These are phyloP conservation scores for Chaetomiaceae sp. DNA, from an alignment of 2,329 filamentous ascomycete genomes.

Conservation along the genomic window DNA sequence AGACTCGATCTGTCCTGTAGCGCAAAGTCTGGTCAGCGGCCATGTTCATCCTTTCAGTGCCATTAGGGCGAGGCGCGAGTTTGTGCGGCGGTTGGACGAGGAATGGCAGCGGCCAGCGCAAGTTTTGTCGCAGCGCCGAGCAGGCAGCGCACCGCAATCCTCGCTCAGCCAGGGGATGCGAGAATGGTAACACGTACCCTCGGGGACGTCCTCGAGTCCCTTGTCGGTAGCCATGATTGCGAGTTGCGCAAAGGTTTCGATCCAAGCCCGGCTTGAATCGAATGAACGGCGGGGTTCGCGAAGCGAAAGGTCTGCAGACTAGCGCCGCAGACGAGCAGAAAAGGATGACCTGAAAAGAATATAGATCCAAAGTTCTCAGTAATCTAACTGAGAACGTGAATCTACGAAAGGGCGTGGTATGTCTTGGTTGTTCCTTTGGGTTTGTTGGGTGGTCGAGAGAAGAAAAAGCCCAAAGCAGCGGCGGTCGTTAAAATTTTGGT, in stretches of 20 bases:
- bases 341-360: slow-evolving; percentile 37
- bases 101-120: slow-evolving; percentile 10
- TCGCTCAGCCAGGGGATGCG: neutral
- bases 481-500: slow-evolving; percentile 25
- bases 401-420: slow-evolving; percentile 38
- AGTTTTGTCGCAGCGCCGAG: neutral
- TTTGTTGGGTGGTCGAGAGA: slow-evolving; percentile 22
- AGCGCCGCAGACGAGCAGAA: slow-evolving; percentile 29
- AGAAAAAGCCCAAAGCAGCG: slow-evolving; percentile 14
- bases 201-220: slow-evolving; percentile 96
- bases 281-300: slow-evolving; percentile 44
- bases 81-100: neutral
- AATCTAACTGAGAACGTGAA: slow-evolving; percentile 37
- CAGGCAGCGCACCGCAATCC: slow-evolving; percentile 9
- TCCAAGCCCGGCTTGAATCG: slow-evolving; percentile 78
- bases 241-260: slow-evolving; percentile 55
- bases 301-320: slow-evolving; percentile 36
- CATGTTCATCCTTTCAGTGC: neutral
- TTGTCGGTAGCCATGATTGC: slow-evolving; percentile 98
- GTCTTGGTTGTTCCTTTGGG: slow-evolving; percentile 17
- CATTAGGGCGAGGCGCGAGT: neutral
- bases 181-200: slow-evolving; percentile 62
- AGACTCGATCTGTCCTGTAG: slow-evolving; percentile 94
- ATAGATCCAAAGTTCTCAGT: slow-evolving; percentile 50
- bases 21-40: slow-evolving; percentile 18